Base-by-base conservation (phyloP, 2,329 filamentous ascomycete genomes). In the Cordyceps farinosa region DNA sequence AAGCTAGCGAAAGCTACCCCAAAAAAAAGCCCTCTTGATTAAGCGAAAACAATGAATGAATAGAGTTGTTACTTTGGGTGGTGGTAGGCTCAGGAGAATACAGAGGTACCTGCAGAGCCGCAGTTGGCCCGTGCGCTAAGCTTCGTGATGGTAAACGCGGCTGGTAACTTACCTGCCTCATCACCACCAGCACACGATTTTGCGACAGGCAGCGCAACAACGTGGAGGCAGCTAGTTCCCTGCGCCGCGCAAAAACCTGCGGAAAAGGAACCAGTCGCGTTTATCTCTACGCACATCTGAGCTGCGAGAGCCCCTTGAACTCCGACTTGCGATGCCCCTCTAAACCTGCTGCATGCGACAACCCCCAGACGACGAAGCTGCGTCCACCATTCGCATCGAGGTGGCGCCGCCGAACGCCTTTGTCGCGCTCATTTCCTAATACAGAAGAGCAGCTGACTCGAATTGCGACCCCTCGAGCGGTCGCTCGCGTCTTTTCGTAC, bases 71-170 rank as follows among this genome's bases (percentile, higher is more conserved):
- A 29, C 10, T 29, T 38, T 9, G 38, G 34, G 51, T 38, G 51
- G 32, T 9, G 32, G 32, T 32, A 2, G 32, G 34, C n/a, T 38
- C 22, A 29, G 50, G 9, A 36, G 50, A 52, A 22, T 27, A 27
- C 32, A 15, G 42, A 47, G 54, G n/a, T 11, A 7, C 34, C 29
- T 7, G 22, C 6, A 59, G 45, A 59, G 32, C 44, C 34, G 48
- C 60, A 55, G 22, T 29, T 63, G 61, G 61, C 48, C 61, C 61
- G 61, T 63, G 61, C 61, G 54, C 40, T 9, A n/a, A 45, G 36
- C 61, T 54, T 59, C 36, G 32, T 34, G 61, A 51, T 50, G 15
- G 44, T 27, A 52, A 53, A 53, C 61, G 55, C 61, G 61, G 61
- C 54, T 54, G 38, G 38, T 40, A 27, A 50, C 51, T 34, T 50